A percentile compares a stretch with the other conserved stretches of the same genome.
Conservation (phyloP, 371 early-diverging fungal species). For the Mucor irregularis region DNA sequence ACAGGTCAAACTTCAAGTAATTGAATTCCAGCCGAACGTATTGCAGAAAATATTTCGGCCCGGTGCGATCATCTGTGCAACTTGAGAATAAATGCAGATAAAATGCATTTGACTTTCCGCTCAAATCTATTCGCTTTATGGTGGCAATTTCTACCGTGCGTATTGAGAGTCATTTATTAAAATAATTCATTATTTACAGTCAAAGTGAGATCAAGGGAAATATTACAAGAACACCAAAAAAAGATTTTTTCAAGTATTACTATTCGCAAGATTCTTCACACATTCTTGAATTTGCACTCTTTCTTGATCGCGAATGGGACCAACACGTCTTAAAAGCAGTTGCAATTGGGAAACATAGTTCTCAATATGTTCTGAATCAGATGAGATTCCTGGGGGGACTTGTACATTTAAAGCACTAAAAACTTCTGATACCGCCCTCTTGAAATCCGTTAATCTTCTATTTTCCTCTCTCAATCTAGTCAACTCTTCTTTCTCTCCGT, state of each 20-base stretch:
- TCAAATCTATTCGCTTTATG: too few relatives aligned
- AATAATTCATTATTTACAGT: too few relatives aligned
- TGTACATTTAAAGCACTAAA: constrained; percentile 12
- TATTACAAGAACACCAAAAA: neutral
- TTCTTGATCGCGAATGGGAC: constrained; percentile 21
- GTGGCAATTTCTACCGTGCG: too few relatives aligned
- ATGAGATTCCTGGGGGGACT: neutral
- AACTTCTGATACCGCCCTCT: constrained; percentile 7
- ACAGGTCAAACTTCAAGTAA: too few relatives aligned
- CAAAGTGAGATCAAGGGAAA: too few relatives aligned
- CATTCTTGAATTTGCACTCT: constrained; percentile 13
- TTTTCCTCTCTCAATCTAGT: constrained; percentile 14
- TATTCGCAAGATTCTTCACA: neutral
- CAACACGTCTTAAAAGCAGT: constrained; percentile 12
- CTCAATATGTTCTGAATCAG: constrained; percentile 15
- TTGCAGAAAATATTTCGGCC: too few relatives aligned
- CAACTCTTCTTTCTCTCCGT: constrained; percentile 10
- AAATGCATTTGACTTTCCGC: too few relatives aligned
- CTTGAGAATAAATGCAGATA: too few relatives aligned
- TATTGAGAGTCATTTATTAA: too few relatives aligned
- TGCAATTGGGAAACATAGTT: constrained; percentile 17
- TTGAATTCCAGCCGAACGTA: too few relatives aligned
- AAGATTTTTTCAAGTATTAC: neutral
- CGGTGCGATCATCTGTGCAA: too few relatives aligned
- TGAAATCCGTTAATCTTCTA: constrained; percentile 6